Evolutionary conservation across 176 grass and related monocot species (phyloP).

Genomic region (Eragrostis nindensis): DNA sequence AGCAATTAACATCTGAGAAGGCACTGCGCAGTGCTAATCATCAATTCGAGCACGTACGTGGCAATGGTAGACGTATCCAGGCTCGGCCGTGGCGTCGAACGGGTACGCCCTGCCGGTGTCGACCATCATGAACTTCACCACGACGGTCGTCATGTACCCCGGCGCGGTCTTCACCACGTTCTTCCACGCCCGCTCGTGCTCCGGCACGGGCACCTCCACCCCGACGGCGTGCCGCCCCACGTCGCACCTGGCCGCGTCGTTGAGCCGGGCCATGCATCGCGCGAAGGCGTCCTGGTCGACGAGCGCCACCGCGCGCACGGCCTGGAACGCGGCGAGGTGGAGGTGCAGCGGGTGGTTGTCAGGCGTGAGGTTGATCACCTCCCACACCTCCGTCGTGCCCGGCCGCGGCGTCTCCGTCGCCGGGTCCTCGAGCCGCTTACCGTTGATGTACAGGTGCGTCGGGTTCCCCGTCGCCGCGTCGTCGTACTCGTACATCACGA

Average conservation of each 20-base stretch:
- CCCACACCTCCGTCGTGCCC: slow-evolving; percentile 68
- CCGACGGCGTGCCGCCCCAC: slow-evolving; percentile 29
- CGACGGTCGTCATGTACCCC: slow-evolving; percentile 45
- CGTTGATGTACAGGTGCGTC: slow-evolving; percentile 77
- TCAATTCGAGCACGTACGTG: slow-evolving; percentile 53
- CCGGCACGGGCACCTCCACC: slow-evolving; percentile 32
- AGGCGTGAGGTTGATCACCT: slow-evolving; percentile 74
- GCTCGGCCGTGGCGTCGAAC: slow-evolving; percentile 65
- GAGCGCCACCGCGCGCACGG: slow-evolving; percentile 39
- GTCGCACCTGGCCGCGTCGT: slow-evolving; percentile 53
- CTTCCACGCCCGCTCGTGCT: slow-evolving; percentile 68
- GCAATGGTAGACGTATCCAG: slow-evolving; percentile 84
- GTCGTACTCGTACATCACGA: slow-evolving; percentile 76
- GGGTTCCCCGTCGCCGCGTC: slow-evolving; percentile 33
- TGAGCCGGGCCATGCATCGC: slow-evolving; percentile 60
- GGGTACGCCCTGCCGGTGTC: slow-evolving; percentile 41
- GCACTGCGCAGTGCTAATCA: slow-evolving; percentile 40
- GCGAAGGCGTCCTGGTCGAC: slow-evolving; percentile 39
- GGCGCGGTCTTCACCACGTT: slow-evolving; percentile 73
- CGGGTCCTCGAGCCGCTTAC: slow-evolving; percentile 46
- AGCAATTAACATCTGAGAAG: slow-evolving; percentile 27
- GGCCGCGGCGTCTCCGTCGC: slow-evolving; percentile 66
- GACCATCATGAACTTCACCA: slow-evolving; percentile 54
- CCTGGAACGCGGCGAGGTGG: slow-evolving; percentile 63
- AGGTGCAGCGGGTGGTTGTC: slow-evolving; percentile 83